Evolutionary conservation across 495 filamentous ascomycete species (phyloP), one percentile per base, ranked within the genome.

Genomic region (Hypoxylon subgilvum): DNA sequence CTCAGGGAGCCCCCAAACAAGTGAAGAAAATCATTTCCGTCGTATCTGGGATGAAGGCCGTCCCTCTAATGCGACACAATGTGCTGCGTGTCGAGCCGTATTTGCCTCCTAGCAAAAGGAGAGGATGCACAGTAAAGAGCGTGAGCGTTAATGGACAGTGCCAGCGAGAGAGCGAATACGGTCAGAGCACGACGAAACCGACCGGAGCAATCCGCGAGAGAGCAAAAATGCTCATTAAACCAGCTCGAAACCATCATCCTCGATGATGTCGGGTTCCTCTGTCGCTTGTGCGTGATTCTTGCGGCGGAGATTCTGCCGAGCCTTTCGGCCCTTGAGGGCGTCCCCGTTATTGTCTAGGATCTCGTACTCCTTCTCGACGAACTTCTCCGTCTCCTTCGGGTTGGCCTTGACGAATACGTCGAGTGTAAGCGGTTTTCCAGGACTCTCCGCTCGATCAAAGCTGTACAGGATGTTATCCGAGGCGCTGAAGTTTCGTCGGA

Each of bases 291-390:
- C 44, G 22, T 30, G 61, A 13, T 53, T 52, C 58, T 58, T 66
- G 49, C 70, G 66, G 9, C 74, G 68, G 13, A 76, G 61, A 38
- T 68, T 65, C 45, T 67, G 67, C 6, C 72, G 68, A 12, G 74
- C 77, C 71, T 72, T 75, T 30, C 72, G 63, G 12, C 77, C 77
- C 57, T 69, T 74, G 2, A 78, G 66, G 6, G 69, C 64, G 46
- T 79, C 70, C 6, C 77, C 77, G 12, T 76, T 73, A 31, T 57
- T 65, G 51, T 79, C 76, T 7, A 79, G 44, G 31, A 79, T 72
- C 64, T 77, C 77, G 43, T 78, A 79, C 61, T 79, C 77, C 61
- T 72, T 72, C 65, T 76, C 74, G 16, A 79, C 73, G n/a, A 78
- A 66, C 32, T 65, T 67, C 67, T 79, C 77, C 31, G 73, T 79